Evolutionary conservation across 192 early-diverging fungal species (phyloP), one percentile per base, ranked within the genome.

Genomic region (Piromyces sp.): DNA sequence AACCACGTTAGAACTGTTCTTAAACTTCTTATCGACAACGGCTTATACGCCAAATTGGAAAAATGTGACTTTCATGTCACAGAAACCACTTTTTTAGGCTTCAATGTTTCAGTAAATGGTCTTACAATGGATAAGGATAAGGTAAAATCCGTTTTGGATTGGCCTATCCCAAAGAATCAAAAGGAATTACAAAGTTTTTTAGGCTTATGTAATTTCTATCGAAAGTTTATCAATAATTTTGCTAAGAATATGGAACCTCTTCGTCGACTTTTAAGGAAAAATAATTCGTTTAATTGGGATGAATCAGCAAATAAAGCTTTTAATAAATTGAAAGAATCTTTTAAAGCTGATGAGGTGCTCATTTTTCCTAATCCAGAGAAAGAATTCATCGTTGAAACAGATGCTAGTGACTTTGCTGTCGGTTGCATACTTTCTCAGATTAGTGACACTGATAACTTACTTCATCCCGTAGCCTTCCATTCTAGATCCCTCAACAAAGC

Each of bases 131-230:
- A 84, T 33, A 79, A 79, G 7, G 29, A 19, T 29, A 89, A 88
- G 82, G 58, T 89, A 5, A 29, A 29, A 12, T 37, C 84, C 1
- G 78, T 89, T 0, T 40, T 38, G 5, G 80, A 86, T 51, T 88
- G 82, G 79, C 84, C 81, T 26, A 30, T 36, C 4, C 87, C 84
- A 5, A 30, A 22, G 13, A 82, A 40, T 12, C 29, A 80, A 15
- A 85, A 58, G 26, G 40, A 85, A 26, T 14, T 84, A 30, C 83
- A 85, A 30, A 22, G 16, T 4, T 84, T 84, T 38, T 36, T 84
- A 2, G 87, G 87, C 1, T 80, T 86, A 29, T 81, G 82, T 26
- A 83, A 85, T 30, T 87, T 85, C 81, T 87, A 87, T 78, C 81
- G 85, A 29, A 37, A 83, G 7, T 86, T 87, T 36, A 58, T 86